Evolutionary conservation across 2,329 filamentous ascomycete genomes (phyloP).

Genomic region (Chaetomium sp.): DNA sequence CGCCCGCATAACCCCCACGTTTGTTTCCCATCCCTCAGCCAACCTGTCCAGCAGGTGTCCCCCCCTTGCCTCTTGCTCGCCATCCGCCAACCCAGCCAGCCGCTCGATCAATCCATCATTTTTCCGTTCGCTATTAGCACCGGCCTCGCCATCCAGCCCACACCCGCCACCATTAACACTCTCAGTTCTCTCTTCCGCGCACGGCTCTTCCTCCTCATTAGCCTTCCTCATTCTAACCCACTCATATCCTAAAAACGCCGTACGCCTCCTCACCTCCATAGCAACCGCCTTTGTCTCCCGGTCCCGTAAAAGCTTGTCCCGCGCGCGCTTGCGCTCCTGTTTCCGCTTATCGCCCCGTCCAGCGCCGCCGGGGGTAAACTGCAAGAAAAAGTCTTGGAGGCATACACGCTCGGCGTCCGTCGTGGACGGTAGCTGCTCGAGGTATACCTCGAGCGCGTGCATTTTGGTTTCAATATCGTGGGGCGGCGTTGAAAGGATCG

Average conservation of each 20-base stretch:
- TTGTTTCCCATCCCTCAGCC: slow-evolving; percentile 11
- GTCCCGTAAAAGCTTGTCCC: slow-evolving; percentile 82
- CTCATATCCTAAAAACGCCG: slow-evolving; percentile 84
- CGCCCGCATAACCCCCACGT: slow-evolving; percentile 16
- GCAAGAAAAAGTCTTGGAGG: slow-evolving; percentile 45
- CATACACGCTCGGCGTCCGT: slow-evolving; percentile 33
- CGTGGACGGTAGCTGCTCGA: slow-evolving; percentile 35
- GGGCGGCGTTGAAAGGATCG: not conserved
- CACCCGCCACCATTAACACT: not conserved
- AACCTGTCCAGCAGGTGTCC: not conserved
- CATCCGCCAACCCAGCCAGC: slow-evolving; percentile 5
- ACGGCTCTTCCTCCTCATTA: not conserved
- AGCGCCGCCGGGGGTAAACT: slow-evolving; percentile 33
- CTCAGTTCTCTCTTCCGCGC: not conserved
- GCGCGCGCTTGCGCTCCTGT: slow-evolving; percentile 63
- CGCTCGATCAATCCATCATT: not conserved
- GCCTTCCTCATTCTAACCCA: slow-evolving; percentile 52
- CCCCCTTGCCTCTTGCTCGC: not conserved
- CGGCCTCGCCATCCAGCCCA: not conserved
- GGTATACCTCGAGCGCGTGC: slow-evolving; percentile 43
- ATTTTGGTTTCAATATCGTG: slow-evolving; percentile 29
- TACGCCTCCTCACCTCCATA: slow-evolving; percentile 74
- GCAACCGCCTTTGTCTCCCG: slow-evolving; percentile 56
- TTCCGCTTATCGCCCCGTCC: not conserved
- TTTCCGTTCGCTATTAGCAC: slow-evolving; percentile 2